phyloP scores from a whole-genome alignment of 2,329 filamentous ascomycete genomes.

The Paecilomyces formosus region DNA sequence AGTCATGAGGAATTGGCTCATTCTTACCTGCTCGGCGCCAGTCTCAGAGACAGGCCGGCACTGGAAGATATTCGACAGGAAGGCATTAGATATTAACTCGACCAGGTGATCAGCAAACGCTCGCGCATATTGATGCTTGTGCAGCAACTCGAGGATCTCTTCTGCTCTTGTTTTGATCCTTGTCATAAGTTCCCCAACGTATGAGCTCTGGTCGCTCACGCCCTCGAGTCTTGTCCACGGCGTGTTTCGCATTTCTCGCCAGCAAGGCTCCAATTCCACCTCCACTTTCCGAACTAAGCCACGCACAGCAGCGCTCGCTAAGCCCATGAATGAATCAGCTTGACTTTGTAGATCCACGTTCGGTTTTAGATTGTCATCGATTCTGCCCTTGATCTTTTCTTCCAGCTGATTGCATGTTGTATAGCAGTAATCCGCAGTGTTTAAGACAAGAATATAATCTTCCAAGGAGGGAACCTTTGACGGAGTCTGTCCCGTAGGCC shows the following conservation, averaged over 20 bases:
- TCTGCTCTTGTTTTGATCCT: slow-evolving; percentile 63
- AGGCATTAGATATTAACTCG: slow-evolving; percentile 71
- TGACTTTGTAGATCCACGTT: slow-evolving; percentile 86
- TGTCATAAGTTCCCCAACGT: slow-evolving; percentile 73
- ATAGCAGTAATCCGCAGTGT: slow-evolving; percentile 97
- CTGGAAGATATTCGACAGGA: slow-evolving; percentile 76
- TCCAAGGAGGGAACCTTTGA: slow-evolving; percentile 52
- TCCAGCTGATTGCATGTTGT: slow-evolving; percentile 87
- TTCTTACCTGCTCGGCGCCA: slow-evolving; percentile 74
- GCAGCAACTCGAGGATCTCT: slow-evolving; percentile 68
- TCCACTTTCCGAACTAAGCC: slow-evolving; percentile 80
- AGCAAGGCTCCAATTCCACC: slow-evolving; percentile 71
- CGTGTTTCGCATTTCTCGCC: slow-evolving; percentile 96
- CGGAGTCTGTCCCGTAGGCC: slow-evolving; percentile 47
- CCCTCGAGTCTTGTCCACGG: slow-evolving; percentile 91
- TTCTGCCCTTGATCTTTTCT: slow-evolving; percentile 85
- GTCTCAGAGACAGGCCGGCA: slow-evolving; percentile 89
- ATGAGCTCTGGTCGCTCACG: slow-evolving; percentile 88
- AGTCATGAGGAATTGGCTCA: neutral
- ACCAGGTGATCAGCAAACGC: slow-evolving; percentile 96
- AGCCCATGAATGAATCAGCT: slow-evolving; percentile 89
- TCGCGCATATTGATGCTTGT: slow-evolving; percentile 87
- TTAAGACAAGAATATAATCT: slow-evolving; percentile 78
- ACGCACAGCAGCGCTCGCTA: slow-evolving; percentile 80
- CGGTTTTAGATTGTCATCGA: slow-evolving; percentile 68